Percentiles rank a stretch among this genome's conserved stretches.
Conservation (phyloP, 1,284 basidiomycete genomes). For the Microbotryomycetes sp. region DNA sequence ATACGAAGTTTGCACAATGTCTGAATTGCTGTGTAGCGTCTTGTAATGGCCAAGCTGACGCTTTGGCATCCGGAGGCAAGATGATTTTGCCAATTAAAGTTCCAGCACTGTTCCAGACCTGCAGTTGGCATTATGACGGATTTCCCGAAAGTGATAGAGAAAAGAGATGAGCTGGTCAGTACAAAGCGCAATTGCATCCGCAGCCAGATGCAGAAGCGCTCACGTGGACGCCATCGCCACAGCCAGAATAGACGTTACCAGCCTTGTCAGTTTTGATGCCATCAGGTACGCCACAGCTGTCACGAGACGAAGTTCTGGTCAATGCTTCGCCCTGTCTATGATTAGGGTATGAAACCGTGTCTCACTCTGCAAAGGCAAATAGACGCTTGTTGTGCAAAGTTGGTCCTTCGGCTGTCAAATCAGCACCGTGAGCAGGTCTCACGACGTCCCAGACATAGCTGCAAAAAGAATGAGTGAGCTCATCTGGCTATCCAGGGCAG, state of each 20-base stretch:
- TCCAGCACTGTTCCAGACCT: conserved; percentile 23
- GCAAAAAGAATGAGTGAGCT: too few relatives aligned
- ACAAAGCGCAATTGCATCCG: too few relatives aligned
- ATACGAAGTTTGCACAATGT: conserved; percentile 19
- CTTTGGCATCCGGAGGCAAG: conserved; percentile 3
- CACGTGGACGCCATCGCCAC: conserved; percentile 29
- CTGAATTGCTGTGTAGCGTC: background rate
- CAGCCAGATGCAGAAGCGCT: too few relatives aligned
- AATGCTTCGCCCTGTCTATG: background rate
- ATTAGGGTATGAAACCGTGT: background rate
- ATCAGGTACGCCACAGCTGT: conserved; percentile 25
- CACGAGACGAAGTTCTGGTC: background rate
- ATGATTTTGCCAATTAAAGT: conserved; percentile 24
- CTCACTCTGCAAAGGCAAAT: conserved; percentile 38
- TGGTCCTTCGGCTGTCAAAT: conserved; percentile 18
- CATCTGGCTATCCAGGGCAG: too few relatives aligned
- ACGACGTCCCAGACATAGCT: conserved; percentile 40
- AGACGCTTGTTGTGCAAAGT: conserved; percentile 33
- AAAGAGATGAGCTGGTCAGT: too few relatives aligned
- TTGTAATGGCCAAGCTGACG: background rate
- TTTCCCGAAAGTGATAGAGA: background rate
- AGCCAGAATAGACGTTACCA: conserved; percentile 31
- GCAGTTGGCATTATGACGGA: background rate
- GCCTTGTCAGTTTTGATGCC: conserved; percentile 29
- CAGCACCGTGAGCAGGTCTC: conserved; percentile 9